Percentiles rank a stretch among this genome's conserved stretches.
Conservation (phyloP, 768 basidiomycete species). For the Russula sp. region DNA sequence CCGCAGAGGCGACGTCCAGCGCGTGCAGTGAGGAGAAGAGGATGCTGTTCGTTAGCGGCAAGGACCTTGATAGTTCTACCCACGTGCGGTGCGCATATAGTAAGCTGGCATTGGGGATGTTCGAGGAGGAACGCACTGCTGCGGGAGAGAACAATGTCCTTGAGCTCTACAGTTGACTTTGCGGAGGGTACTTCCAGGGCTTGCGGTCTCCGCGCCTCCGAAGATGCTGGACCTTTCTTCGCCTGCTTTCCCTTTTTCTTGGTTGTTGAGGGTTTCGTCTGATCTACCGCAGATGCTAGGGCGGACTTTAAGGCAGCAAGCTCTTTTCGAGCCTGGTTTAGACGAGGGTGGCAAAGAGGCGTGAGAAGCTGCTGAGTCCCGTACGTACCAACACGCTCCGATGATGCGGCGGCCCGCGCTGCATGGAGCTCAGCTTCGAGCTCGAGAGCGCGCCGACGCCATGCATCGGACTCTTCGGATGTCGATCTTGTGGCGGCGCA, state of each 20-base stretch:
- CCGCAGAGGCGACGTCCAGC: neutral
- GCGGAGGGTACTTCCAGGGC: too few relatives aligned
- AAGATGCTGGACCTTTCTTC: neutral
- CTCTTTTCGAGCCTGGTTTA: neutral
- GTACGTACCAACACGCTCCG: slow-evolving; percentile 6
- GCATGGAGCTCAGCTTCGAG: slow-evolving; percentile 12
- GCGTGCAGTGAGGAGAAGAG: slow-evolving; percentile 18
- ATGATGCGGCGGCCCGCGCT: neutral
- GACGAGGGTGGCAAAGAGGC: neutral
- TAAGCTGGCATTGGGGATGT: neutral
- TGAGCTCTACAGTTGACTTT: neutral
- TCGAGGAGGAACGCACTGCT: neutral
- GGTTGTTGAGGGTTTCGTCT: neutral
- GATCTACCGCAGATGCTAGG: neutral
- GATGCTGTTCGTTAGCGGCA: neutral
- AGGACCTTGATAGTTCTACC: neutral
- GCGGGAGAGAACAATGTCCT: neutral
- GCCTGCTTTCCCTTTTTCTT: neutral
- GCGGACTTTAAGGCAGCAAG: neutral
- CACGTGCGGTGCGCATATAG: neutral
- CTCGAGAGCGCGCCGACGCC: slow-evolving; percentile 14
- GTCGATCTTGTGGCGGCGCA: neutral
- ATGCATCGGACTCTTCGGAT: slow-evolving; percentile 7
- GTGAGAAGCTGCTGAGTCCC: too few relatives aligned
- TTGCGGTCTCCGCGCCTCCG: neutral